Base-by-base conservation (phyloP, 257 asterid species). In the Petunia axillaris region DNA sequence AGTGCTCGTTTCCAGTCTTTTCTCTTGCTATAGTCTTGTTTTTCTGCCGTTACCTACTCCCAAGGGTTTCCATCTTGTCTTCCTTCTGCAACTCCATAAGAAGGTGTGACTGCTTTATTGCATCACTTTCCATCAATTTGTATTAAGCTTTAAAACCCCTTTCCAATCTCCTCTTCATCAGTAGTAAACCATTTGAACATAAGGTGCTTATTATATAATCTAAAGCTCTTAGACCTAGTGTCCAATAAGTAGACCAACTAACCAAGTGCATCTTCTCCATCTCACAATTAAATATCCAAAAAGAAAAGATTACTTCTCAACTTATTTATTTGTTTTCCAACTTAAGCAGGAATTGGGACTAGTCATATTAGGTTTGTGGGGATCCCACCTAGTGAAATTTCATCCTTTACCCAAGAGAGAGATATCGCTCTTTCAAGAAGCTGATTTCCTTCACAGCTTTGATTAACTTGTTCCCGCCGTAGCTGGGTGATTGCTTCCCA, bases 361-460 rank as follows among this genome's bases (percentile, higher is more conserved):
- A 0, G 11, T 16, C n/a, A 9, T 62, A 25, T 25, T 35, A 54
- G n/a, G 13, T 13, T 10, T 54, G 16, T 54, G 4, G 40, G 40
- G n/a, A 63, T 63, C 55, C 76, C 55, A 1, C 7, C 43, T 3
- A 7, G 41, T 67, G 53, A 41, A n/a, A 67, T 54, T 8, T 67
- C 76, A 67, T 67, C 55, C 55, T 43, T 43, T 43, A 67, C 55
- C 55, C 15, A n/a, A 15, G 8, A 15, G 39, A 67, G 76, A 43
- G 15, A 67, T 11, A 16, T 43, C n/a, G 11, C 76, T 43, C 76
- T 67, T 8, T 67, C 76, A 67, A n/a, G 35, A 55, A 15, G n/a
- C 5, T 67, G 55, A 43, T 67, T 67, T 43, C 55, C 39, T n/a
- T 67, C 55, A n/a, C 76, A n/a, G 7, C 76, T 67, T 67, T 67